Base-by-base conservation (phyloP, 139 green algal genomes). In the Monoraphidium neglectum region DNA sequence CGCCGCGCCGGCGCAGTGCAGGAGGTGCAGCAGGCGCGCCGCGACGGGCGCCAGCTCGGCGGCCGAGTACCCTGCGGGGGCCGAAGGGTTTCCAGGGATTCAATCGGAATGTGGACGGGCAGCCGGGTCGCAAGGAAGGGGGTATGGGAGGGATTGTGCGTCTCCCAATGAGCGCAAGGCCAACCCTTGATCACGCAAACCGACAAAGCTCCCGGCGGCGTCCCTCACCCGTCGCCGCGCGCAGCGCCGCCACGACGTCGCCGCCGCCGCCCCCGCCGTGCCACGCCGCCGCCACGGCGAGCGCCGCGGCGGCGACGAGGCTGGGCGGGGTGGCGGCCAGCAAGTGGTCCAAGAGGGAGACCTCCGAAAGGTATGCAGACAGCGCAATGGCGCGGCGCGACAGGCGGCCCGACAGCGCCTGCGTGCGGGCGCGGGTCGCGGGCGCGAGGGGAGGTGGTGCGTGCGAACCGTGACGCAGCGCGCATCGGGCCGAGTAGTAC, bases 341-440 rank as follows among this genome's bases (percentile, higher is more conserved):
- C 18, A 56, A 63, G 38, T 89, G 86, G 30, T 89, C 77, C 28
- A 90, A 61, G 68, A 82, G 62, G 2, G 72, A 65, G 65, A 90
- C 53, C 75, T 80, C 66, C 70, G 51, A 68, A 6, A 88, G 62
- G 68, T 87, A 91, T n/a, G 77, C 67, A 46, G 86, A 77, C 72
- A 83, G 53, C 10, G 73, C 63, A 23, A 77, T 59, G 16, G 68
- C 37, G 6, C 43, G 28, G 40, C 38, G 51, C 33, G 54, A n/a
- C 72, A 70, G 49, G 5, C 51, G 72, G n/a, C 57, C 72, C 23
- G 33, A 21, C 60, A 47, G 32, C 62, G n/a, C 54, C 59, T 24
- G 63, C 23, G 57, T 26, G 38, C 10, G 26, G 4, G 35, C 15
- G 47, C 3, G 16, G 15, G 49, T 18, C 15, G 49, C 49, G 15